Conservation (phyloP, 169 alveolate species). For the Eimeria praecox region DNA sequence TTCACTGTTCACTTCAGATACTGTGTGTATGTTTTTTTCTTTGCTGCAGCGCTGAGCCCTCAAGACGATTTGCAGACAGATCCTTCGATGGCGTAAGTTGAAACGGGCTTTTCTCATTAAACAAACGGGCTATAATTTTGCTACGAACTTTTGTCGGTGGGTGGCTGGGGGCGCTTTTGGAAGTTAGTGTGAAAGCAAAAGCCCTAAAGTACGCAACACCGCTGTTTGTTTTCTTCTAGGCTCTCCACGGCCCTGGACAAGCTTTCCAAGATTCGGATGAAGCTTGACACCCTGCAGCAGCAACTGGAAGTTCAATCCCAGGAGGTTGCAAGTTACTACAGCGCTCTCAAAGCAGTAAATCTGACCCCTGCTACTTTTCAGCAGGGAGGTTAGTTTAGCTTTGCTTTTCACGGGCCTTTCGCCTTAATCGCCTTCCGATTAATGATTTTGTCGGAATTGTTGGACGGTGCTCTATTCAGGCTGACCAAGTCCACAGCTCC, state of each 20-base stretch:
- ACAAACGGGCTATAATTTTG: not conserved
- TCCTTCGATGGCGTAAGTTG: constrained; percentile 74
- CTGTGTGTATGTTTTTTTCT: not conserved
- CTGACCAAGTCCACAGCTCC: constrained; percentile 73
- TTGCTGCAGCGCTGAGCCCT: constrained; percentile 15
- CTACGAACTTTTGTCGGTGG: not conserved
- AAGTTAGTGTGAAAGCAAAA: not conserved
- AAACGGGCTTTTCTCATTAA: not conserved
- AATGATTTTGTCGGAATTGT: not conserved
- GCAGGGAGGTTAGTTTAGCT: not conserved
- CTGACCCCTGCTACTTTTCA: not conserved
- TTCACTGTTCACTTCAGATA: not conserved
- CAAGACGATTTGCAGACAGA: constrained; percentile 62
- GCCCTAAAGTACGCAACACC: not conserved
- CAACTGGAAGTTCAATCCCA: constrained; percentile 78
- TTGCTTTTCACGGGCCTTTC: too few species aligned
- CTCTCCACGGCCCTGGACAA: constrained; percentile 76
- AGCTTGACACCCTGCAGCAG: constrained; percentile 75
- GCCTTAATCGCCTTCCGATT: not conserved
- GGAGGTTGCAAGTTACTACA: constrained; percentile 77
- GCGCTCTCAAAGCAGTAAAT: constrained; percentile 73
- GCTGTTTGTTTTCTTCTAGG: not conserved
- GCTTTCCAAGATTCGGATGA: constrained; percentile 68
- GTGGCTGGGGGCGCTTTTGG: not conserved
- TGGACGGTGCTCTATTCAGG: constrained; percentile 37